phyloP scores from a whole-genome alignment of 2,329 filamentous ascomycete genomes.

The Trichoderma sp. region DNA sequence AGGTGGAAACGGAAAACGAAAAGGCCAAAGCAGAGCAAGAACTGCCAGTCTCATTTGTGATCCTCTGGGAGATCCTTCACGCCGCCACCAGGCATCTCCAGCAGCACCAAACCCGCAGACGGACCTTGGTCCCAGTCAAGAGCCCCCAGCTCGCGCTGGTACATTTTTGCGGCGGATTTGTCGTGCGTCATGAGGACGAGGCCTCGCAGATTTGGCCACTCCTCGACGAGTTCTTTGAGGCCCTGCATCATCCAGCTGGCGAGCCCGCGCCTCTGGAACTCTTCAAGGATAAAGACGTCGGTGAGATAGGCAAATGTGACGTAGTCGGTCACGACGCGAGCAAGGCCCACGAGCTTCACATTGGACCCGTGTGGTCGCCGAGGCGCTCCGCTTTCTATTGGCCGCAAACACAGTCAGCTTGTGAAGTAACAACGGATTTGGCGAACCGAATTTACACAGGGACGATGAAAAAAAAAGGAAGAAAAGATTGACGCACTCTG shows the following conservation, averaged over 20 bases:
- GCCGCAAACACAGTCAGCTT: not conserved
- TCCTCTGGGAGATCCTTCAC: slow-evolving; percentile 40
- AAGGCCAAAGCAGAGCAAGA: not conserved
- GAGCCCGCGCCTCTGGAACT: slow-evolving; percentile 62
- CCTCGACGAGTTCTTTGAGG: slow-evolving; percentile 56
- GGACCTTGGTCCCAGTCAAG: slow-evolving; percentile 47
- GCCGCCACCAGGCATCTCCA: slow-evolving; percentile 45
- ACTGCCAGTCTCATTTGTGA: slow-evolving; percentile 27
- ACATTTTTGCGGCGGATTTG: slow-evolving; percentile 45
- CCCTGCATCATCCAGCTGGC: slow-evolving; percentile 66
- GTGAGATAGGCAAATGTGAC: slow-evolving; percentile 68
- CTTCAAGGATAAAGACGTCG: slow-evolving; percentile 65
- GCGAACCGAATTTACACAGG: not conserved
- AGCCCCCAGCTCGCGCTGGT: slow-evolving; percentile 50
- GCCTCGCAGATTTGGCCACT: slow-evolving; percentile 61
- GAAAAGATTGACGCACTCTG: slow-evolving; percentile 38
- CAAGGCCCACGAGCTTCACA: slow-evolving; percentile 44
- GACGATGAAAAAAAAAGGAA: not conserved
- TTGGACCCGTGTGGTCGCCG: slow-evolving; percentile 36
- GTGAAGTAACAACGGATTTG: not conserved
- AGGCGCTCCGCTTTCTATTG: slow-evolving; percentile 38
- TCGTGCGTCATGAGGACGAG: slow-evolving; percentile 57
- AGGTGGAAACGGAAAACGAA: not conserved
- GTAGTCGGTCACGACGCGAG: slow-evolving; percentile 67
- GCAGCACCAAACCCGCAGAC: slow-evolving; percentile 43